phyloP scores from a whole-genome alignment of 495 filamentous ascomycete genomes.

The Aspergillus incahuasiensis region DNA sequence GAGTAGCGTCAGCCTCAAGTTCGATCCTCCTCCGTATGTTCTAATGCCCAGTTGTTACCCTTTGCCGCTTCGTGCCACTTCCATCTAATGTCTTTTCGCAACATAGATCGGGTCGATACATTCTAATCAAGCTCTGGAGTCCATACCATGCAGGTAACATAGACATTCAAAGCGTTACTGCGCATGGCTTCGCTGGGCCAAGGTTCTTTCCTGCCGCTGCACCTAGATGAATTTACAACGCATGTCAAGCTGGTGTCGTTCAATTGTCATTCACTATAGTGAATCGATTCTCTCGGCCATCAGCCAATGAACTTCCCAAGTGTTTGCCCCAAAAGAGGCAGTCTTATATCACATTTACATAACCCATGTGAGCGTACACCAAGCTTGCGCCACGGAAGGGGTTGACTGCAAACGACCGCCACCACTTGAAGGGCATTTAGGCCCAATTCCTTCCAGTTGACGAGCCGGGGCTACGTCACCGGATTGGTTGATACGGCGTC shows the following conservation, averaged over 20 bases:
- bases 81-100: constrained; percentile 8
- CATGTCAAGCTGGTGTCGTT: neutral
- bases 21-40: constrained; percentile 82
- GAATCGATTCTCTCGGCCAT: neutral
- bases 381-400: no score
- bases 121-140: constrained; percentile 84
- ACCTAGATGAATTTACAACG: constrained; percentile 12
- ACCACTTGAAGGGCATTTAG: no score
- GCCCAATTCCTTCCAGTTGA: no score
- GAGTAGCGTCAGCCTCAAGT: constrained; percentile 80
- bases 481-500: no score
- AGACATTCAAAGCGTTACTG: constrained; percentile 77
- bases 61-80: neutral
- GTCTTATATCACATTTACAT: no score
- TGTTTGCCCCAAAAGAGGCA: no score
- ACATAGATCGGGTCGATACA: constrained; percentile 61
- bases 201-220: constrained; percentile 62
- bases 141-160: constrained; percentile 64
- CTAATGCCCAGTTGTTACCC: neutral
- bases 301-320: neutral
- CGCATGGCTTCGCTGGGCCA: constrained; percentile 76
- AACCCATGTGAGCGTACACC: no score
- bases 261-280: no score
- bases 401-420: no score
- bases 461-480: no score